phyloP scores from a whole-genome alignment of 257 asterid species.

The Nyctanthes arbortristis region DNA sequence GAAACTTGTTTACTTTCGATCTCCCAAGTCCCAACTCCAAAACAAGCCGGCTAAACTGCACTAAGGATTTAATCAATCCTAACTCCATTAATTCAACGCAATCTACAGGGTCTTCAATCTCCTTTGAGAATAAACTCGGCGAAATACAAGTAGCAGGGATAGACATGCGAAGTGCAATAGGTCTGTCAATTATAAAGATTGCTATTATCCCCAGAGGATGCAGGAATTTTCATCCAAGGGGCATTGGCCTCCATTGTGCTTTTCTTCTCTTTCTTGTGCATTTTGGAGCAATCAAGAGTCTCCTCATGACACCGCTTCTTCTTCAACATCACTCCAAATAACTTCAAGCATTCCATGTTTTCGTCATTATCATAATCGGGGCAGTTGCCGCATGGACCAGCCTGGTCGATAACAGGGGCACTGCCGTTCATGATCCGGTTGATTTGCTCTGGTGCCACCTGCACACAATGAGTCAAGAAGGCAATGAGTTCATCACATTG shows the following conservation, averaged over 20 bases:
- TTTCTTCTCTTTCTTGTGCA: constrained; percentile 41
- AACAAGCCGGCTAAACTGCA: background rate
- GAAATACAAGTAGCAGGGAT: background rate
- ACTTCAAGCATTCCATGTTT: constrained; percentile 48
- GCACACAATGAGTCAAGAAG: constrained; percentile 53
- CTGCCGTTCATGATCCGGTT: constrained; percentile 49
- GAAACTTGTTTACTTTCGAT: constrained; percentile 31
- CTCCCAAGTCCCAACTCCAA: constrained; percentile 24
- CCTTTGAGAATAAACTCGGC: background rate
- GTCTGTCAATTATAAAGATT: constrained; percentile 45
- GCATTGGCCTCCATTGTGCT: constrained; percentile 30
- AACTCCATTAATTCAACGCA: constrained; percentile 10
- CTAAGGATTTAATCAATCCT: background rate
- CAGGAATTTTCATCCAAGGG: constrained; percentile 50
- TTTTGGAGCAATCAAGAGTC: constrained; percentile 27
- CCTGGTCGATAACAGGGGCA: background rate
- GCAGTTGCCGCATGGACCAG: constrained; percentile 24
- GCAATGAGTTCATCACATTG: constrained; percentile 64
- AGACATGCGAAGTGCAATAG: background rate
- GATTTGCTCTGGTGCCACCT: constrained; percentile 60
- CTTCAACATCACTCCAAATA: constrained; percentile 74
- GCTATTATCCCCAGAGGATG: constrained; percentile 39
- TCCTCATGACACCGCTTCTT: constrained; percentile 54
- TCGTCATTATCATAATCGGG: constrained; percentile 38
- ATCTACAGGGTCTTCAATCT: constrained; percentile 6